Conservation (phyloP, 257 asterid species). For the Salvia hispanica region DNA sequence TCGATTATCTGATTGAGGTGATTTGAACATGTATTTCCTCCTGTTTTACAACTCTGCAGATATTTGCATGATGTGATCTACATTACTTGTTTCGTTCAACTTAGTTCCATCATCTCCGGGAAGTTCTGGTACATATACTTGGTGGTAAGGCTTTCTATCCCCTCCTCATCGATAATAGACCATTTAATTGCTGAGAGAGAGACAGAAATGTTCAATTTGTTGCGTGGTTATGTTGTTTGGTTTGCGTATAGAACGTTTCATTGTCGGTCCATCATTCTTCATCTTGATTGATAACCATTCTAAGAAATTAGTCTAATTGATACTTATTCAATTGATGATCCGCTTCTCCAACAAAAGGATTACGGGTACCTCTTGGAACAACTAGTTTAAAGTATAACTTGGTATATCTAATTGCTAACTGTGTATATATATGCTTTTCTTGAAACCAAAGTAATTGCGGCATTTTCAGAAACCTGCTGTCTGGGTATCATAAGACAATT, state of each 20-base stretch:
- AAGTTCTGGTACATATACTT: constrained; percentile 84
- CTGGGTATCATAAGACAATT: too few species aligned
- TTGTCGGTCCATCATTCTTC: background rate
- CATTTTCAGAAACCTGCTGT: too few species aligned
- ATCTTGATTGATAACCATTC: constrained; percentile 10
- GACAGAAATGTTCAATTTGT: constrained; percentile 1
- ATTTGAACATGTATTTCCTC: background rate
- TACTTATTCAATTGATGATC: background rate
- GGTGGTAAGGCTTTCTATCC: constrained; percentile 61
- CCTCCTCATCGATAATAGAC: background rate
- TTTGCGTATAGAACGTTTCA: background rate
- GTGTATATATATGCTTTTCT: background rate
- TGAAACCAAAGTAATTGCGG: background rate
- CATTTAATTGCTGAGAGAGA: background rate
- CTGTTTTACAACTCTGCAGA: constrained; percentile 51
- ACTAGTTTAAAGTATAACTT: background rate
- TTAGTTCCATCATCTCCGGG: constrained; percentile 77
- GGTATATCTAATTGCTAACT: background rate
- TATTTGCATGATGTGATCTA: constrained; percentile 90
- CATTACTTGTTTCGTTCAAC: constrained; percentile 86
- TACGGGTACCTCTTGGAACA: background rate
- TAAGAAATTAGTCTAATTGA: background rate
- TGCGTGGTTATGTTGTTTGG: constrained; percentile 4
- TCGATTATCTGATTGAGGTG: constrained; percentile 6
- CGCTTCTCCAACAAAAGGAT: background rate